These are phyloP conservation scores for Wickerhamomyces sp. DNA, from an alignment of 1,139 yeast genomes.

Conservation along the genomic window DNA sequence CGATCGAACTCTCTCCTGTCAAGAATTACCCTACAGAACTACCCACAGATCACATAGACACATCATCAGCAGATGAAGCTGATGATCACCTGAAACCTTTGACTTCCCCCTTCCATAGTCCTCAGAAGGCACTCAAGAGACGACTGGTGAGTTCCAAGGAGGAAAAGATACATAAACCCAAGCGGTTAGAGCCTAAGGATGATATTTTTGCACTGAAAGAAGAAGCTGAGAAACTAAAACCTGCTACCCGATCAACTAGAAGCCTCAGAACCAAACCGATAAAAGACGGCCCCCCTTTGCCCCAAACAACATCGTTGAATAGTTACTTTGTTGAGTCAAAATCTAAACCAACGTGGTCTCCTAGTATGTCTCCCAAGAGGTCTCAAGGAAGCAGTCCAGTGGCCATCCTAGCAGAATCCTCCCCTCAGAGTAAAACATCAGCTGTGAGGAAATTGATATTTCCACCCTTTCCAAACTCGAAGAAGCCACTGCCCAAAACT, in stretches of 20 bases:
- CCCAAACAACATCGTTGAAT: neutral
- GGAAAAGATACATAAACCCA: neutral
- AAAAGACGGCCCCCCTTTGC: neutral
- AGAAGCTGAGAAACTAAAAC: neutral
- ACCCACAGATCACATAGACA: neutral
- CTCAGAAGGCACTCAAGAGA: neutral
- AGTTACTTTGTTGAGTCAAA: conserved; percentile 19
- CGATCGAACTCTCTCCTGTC: conserved; percentile 8
- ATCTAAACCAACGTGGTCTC: conserved; percentile 20
- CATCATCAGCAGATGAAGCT: conserved; percentile 1
- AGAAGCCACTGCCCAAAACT: neutral
- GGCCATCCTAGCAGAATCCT: neutral
- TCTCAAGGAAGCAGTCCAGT: neutral
- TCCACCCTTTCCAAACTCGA: neutral
- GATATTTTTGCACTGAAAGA: conserved; percentile 1
- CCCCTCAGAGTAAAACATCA: neutral
- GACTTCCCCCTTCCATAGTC: neutral
- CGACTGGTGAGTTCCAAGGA: neutral
- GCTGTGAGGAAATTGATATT: conserved; percentile 1
- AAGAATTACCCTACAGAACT: neutral
- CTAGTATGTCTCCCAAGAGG: conserved; percentile 7
- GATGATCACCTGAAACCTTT: neutral
- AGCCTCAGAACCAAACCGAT: neutral
- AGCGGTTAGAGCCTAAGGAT: neutral
- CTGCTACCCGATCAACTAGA: neutral